These are phyloP conservation scores for Microcera coccophila DNA, from an alignment of 2,329 filamentous ascomycete species.

Conservation along the genomic window DNA sequence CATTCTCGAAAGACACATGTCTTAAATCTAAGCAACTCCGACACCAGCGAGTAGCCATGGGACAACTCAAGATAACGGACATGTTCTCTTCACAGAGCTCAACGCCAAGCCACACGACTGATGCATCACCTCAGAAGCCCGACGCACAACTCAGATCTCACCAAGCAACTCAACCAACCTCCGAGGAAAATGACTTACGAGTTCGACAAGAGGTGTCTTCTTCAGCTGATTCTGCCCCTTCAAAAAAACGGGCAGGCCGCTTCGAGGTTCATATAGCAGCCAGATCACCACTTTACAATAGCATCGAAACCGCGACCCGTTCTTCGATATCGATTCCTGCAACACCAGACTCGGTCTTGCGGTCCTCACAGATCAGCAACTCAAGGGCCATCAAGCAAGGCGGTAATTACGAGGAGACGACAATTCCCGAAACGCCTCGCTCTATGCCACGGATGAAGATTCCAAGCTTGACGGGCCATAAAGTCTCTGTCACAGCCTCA, in stretches of 20 bases:
- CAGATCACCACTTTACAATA: not conserved
- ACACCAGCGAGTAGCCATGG: slow-evolving; percentile 11
- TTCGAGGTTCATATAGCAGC: not conserved
- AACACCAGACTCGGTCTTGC: not conserved
- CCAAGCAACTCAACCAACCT: too few relatives aligned
- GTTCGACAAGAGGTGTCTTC: not conserved
- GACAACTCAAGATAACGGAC: slow-evolving; percentile 14
- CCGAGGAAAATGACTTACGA: too few relatives aligned
- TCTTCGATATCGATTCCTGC: slow-evolving; percentile 1
- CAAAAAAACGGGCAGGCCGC: not conserved
- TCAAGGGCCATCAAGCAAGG: not conserved
- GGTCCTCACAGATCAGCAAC: not conserved
- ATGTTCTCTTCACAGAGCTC: slow-evolving; percentile 2
- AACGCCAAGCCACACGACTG: not conserved
- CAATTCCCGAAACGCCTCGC: slow-evolving; percentile 5
- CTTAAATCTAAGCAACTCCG: too few relatives aligned
- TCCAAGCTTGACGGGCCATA: not conserved
- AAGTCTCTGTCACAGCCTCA: not conserved
- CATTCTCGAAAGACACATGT: too few relatives aligned
- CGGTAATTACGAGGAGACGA: not conserved
- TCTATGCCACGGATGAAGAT: not conserved
- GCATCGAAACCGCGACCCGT: not conserved
- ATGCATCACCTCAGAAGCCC: not conserved
- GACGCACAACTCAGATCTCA: slow-evolving; percentile 13
- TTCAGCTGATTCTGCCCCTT: not conserved